These are phyloP conservation scores for Closterium sp. DNA, from an alignment of 139 green algal genomes.

Conservation along the genomic window DNA sequence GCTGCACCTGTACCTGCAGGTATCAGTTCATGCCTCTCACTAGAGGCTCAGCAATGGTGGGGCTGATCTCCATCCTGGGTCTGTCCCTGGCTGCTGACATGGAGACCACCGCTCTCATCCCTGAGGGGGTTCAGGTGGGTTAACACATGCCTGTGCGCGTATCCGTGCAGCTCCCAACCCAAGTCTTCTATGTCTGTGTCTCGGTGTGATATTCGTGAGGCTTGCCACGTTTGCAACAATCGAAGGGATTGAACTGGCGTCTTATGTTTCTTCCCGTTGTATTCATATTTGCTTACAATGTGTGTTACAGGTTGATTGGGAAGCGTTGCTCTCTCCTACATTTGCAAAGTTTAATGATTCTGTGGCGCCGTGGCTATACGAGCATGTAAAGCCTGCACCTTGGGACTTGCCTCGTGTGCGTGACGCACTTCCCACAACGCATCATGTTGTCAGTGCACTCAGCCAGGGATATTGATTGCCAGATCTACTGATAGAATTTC, in stretches of 20 bases:
- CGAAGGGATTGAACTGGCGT: too few species aligned
- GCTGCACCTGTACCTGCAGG: neutral
- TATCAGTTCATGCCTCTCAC: slow-evolving; percentile 10
- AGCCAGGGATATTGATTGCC: neutral
- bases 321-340: neutral
- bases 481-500: too few species aligned
- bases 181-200: too few species aligned
- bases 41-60: neutral
- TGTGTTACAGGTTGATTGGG: neutral
- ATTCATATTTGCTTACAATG: too few species aligned
- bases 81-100: slow-evolving; percentile 1
- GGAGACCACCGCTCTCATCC: neutral
- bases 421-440: neutral
- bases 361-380: neutral
- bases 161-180: too few species aligned
- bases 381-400: neutral
- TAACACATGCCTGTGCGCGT: neutral
- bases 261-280: too few species aligned
- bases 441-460: neutral
- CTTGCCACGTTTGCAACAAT: too few species aligned
- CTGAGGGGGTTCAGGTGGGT: neutral
- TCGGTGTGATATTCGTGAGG: too few species aligned
- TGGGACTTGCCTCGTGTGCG: neutral
- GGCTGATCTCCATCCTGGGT: neutral
- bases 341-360: neutral